Conservation (phyloP, 805 yeast genomes). For the Candida ovalis region DNA sequence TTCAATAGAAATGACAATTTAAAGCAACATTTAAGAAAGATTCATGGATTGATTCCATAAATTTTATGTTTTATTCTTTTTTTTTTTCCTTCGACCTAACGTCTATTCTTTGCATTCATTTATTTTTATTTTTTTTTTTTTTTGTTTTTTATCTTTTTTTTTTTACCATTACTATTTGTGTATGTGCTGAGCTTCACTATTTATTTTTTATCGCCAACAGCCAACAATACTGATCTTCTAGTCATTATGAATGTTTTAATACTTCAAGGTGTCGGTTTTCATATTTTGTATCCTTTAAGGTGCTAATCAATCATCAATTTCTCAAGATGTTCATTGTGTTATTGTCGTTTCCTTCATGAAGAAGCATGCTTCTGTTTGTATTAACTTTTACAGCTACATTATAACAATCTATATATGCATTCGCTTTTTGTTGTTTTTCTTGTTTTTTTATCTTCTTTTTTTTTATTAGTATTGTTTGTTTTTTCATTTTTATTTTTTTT, state of each 20-base stretch:
- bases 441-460: neutral
- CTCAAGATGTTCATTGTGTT: neutral
- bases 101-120: neutral
- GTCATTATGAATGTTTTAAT: too few species aligned
- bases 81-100: neutral
- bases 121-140: neutral
- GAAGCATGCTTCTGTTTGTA: neutral
- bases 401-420: neutral
- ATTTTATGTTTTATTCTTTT: neutral
- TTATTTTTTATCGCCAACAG: too few species aligned
- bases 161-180: too few species aligned
- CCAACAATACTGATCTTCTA: too few species aligned
- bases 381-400: neutral
- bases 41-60: constrained; percentile 35
- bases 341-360: neutral
- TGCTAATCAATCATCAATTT: neutral
- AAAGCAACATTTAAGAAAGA: constrained; percentile 60
- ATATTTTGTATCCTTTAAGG: too few species aligned
- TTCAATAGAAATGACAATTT: constrained; percentile 58
- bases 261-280: too few species aligned
- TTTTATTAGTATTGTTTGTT: too few species aligned
- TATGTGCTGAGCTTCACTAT: too few species aligned
- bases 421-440: neutral
- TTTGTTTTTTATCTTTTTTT: too few species aligned
- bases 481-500: neutral